phyloP scores from a whole-genome alignment of 2,329 filamentous ascomycete species.

The Chaetomium olivaceum region DNA sequence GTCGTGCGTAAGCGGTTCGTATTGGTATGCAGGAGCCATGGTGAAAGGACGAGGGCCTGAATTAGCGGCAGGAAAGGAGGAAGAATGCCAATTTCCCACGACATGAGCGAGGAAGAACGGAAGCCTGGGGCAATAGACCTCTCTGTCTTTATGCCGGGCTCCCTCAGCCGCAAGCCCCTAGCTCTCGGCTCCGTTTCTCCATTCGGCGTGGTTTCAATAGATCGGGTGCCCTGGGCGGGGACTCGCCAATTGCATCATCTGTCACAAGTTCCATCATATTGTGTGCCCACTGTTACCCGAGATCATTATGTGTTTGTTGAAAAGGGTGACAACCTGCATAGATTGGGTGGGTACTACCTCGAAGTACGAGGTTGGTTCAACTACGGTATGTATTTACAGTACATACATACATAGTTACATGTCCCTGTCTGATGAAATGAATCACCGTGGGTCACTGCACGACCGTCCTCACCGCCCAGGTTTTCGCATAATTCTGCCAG shows the following conservation, averaged over 20 bases:
- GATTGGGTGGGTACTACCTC: too few relatives aligned
- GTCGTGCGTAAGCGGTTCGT: not conserved
- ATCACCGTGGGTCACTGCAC: too few relatives aligned
- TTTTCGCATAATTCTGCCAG: conserved; percentile 27
- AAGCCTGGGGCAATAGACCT: not conserved
- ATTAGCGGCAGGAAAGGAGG: too few relatives aligned
- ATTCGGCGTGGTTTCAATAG: not conserved
- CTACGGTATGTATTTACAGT: too few relatives aligned
- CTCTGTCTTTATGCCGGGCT: not conserved
- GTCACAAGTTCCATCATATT: not conserved
- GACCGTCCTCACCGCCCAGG: conserved; percentile 14
- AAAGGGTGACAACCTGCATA: not conserved
- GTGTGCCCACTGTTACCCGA: not conserved
- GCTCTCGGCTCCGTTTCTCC: not conserved
- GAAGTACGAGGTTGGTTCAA: too few relatives aligned
- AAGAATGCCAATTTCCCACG: not conserved
- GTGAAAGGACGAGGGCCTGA: too few relatives aligned
- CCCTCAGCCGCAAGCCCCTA: not conserved
- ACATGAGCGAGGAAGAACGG: not conserved
- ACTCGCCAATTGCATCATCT: not conserved
- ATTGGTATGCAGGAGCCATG: not conserved
- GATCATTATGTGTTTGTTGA: not conserved
- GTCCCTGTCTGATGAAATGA: too few relatives aligned
- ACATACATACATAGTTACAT: too few relatives aligned
- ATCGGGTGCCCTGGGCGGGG: not conserved